phyloP scores from a whole-genome alignment of 768 basidiomycete species.

The Myochromella boudieri region DNA sequence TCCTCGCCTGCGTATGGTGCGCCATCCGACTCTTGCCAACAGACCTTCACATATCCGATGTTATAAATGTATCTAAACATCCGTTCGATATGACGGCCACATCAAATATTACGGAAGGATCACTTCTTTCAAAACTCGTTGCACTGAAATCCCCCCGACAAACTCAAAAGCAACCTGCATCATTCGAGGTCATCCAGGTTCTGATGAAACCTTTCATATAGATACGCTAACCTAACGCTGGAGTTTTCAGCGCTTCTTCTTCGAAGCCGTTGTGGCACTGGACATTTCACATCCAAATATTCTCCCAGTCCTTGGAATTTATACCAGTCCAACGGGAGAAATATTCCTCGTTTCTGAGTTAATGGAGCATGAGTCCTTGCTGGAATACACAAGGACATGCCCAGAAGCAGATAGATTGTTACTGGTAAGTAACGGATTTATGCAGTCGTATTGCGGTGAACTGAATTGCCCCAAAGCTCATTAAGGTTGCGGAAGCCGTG shows the following conservation, averaged over 20 bases:
- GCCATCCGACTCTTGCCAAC: no score
- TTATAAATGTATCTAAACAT: no score
- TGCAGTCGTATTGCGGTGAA: background rate
- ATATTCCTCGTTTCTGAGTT: conserved; percentile 10
- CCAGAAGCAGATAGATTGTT: background rate
- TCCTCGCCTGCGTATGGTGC: no score
- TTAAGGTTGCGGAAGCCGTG: conserved; percentile 10
- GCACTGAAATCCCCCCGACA: conserved; percentile 8
- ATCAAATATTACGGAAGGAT: conserved; percentile 5
- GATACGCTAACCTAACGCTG: background rate
- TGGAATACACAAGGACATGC: background rate
- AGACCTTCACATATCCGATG: no score
- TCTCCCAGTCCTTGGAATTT: conserved; percentile 9
- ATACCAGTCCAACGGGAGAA: background rate
- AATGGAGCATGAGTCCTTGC: conserved; percentile 10
- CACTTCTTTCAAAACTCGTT: background rate
- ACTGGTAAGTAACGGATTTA: conserved; percentile 5
- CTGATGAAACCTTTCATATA: background rate
- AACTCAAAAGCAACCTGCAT: background rate
- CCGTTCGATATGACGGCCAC: no score
- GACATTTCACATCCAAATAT: conserved; percentile 8
- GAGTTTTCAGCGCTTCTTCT: conserved; percentile 10
- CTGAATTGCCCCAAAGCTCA: no score
- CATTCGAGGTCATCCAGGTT: conserved; percentile 4
- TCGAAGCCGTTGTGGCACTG: conserved; percentile 7